Percentiles rank a stretch among this genome's conserved stretches.
phyloP scores from a whole-genome alignment of 2,329 filamentous ascomycete species.

The Verticillium alfalfae region DNA sequence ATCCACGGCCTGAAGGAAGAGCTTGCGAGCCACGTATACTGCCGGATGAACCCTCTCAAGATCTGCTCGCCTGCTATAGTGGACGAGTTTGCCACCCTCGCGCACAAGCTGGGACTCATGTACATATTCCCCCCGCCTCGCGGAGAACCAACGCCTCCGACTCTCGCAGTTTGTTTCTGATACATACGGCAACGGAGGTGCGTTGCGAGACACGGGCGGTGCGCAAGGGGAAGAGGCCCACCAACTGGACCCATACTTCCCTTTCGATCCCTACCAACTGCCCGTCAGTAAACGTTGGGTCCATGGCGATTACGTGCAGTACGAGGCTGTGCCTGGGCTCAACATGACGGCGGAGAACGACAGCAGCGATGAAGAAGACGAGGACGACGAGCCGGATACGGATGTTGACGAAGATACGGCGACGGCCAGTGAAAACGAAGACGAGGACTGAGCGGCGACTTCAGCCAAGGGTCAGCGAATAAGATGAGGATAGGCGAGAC shows the following conservation, averaged over 20 bases:
- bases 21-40: conserved; percentile 74
- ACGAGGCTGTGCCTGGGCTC: conserved; percentile 69
- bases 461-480: neutral
- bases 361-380: conserved; percentile 49
- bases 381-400: conserved; percentile 40
- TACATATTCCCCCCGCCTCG: conserved; percentile 85
- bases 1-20: conserved; percentile 67
- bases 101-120: conserved; percentile 78
- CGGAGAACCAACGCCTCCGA: conserved; percentile 86
- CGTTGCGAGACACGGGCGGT: conserved; percentile 46
- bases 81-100: conserved; percentile 82
- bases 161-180: conserved; percentile 63
- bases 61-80: conserved; percentile 90
- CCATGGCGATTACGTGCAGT: conserved; percentile 75
- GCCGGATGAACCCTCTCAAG: conserved; percentile 88
- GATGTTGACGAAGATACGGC: conserved; percentile 45
- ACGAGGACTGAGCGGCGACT: conserved; percentile 23
- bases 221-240: conserved; percentile 69
- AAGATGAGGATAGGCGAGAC: neutral
- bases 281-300: conserved; percentile 86
- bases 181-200: conserved; percentile 49
- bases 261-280: conserved; percentile 93
- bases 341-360: conserved; percentile 52
- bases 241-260: conserved; percentile 91
- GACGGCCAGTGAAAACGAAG: conserved; percentile 41